Evolutionary conservation across 2,329 filamentous ascomycete species (phyloP).

Genomic region (Rhinocladiella mackenziei): DNA sequence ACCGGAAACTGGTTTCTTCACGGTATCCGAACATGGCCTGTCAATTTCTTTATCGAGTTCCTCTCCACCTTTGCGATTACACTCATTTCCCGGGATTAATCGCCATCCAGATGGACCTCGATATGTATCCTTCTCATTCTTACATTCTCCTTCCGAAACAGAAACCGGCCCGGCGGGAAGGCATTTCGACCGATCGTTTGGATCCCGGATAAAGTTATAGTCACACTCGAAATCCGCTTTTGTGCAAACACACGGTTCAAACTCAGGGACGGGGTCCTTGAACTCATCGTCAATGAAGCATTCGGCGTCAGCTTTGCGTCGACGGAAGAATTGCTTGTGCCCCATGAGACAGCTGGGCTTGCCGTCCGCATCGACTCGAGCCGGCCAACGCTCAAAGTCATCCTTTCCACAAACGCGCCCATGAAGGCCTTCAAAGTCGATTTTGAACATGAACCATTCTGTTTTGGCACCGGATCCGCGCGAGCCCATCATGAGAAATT

Average conservation of each 20-base stretch:
- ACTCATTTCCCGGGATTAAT: slow-evolving; percentile 79
- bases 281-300: slow-evolving; percentile 88
- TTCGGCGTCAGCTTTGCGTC: slow-evolving; percentile 80
- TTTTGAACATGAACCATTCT: slow-evolving; percentile 62
- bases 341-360: slow-evolving; percentile 91
- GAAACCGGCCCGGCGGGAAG: slow-evolving; percentile 58
- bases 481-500: slow-evolving; percentile 73
- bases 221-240: slow-evolving; percentile 92
- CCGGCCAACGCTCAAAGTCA: slow-evolving; percentile 86
- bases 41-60: slow-evolving; percentile 71
- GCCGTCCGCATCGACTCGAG: slow-evolving; percentile 73
- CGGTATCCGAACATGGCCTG: slow-evolving; percentile 66
- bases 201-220: slow-evolving; percentile 72
- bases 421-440: slow-evolving; percentile 80
- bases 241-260: slow-evolving; percentile 74
- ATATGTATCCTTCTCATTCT: slow-evolving; percentile 67
- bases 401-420: slow-evolving; percentile 70
- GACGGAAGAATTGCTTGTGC: slow-evolving; percentile 79
- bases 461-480: slow-evolving; percentile 51
- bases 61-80: slow-evolving; percentile 56
- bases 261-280: slow-evolving; percentile 67
- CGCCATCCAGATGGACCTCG: slow-evolving; percentile 86
- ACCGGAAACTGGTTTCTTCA: slow-evolving; percentile 55
- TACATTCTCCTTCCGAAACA: slow-evolving; percentile 69
- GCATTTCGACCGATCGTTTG: slow-evolving; percentile 64